These are phyloP conservation scores for Solanum virginianum DNA, from an alignment of 257 asterid species.

Conservation along the genomic window DNA sequence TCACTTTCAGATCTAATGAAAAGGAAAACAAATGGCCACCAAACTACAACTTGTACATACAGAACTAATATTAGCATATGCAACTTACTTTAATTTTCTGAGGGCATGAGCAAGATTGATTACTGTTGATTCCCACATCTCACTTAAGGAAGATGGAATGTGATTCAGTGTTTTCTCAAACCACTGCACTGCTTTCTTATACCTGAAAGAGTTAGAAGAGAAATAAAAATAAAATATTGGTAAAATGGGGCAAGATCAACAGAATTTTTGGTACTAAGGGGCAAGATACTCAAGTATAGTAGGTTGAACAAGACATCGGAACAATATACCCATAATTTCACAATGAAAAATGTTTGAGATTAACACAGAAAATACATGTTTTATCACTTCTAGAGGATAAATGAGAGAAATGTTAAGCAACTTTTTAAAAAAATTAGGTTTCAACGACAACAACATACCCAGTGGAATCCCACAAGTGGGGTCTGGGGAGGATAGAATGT, in stretches of 20 bases:
- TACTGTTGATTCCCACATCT: conserved; percentile 97
- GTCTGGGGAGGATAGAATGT: no score
- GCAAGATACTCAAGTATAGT: background rate
- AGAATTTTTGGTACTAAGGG: background rate
- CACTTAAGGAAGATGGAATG: conserved; percentile 75
- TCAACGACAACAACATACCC: background rate
- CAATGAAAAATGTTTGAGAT: background rate
- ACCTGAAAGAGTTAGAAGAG: conserved; percentile 35
- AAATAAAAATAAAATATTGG: background rate
- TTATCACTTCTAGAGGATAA: background rate
- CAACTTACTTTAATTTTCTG: conserved; percentile 67
- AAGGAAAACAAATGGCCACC: background rate
- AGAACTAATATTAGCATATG: background rate
- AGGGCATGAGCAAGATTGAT: conserved; percentile 94
- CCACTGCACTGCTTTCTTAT: conserved; percentile 80
- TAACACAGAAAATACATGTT: background rate
- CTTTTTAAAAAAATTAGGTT: background rate
- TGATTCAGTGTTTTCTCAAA: conserved; percentile 78
- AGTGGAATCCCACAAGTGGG: no score
- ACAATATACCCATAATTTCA: background rate
- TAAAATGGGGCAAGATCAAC: background rate
- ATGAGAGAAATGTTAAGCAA: background rate
- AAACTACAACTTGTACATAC: background rate
- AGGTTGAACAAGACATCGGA: background rate
- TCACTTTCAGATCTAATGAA: background rate